phyloP scores from a whole-genome alignment of 169 alveolate genomes.

The Eimeria falciformis region DNA sequence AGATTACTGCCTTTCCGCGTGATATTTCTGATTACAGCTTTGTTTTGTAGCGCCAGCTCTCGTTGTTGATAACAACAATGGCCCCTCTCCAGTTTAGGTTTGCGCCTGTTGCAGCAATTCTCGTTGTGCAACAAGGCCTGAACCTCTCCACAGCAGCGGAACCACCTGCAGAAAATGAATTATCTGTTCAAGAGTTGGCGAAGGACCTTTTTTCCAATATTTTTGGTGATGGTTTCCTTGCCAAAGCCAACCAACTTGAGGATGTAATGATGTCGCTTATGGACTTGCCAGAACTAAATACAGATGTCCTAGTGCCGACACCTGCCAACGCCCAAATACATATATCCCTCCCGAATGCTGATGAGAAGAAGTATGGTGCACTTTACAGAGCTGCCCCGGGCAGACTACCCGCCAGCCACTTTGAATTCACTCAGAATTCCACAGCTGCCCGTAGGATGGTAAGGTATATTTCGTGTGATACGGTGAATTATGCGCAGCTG shows the following conservation, averaged over 20 bases:
- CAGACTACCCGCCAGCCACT: too few relatives aligned
- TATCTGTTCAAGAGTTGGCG: background rate
- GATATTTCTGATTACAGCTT: too few relatives aligned
- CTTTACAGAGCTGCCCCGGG: background rate
- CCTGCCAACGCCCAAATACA: background rate
- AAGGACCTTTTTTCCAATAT: background rate
- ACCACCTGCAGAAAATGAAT: background rate
- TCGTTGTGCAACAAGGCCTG: slow-evolving; percentile 24
- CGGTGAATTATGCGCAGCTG: background rate
- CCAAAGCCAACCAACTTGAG: background rate
- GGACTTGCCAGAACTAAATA: background rate
- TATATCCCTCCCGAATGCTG: background rate
- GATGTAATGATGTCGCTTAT: background rate
- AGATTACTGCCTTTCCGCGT: too few relatives aligned
- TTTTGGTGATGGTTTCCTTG: slow-evolving; percentile 3
- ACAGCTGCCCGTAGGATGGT: background rate
- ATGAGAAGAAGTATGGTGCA: slow-evolving; percentile 1
- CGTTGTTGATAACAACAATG: background rate
- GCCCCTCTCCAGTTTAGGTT: slow-evolving; percentile 51
- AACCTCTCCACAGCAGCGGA: background rate
- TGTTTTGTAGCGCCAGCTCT: too few relatives aligned
- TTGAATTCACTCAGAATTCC: too few relatives aligned
- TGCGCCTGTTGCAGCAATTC: slow-evolving; percentile 49
- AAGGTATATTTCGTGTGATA: background rate
- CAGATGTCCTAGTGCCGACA: background rate